Base-by-base conservation (phyloP, 768 basidiomycete species). In the Tricholoma flavovirens region DNA sequence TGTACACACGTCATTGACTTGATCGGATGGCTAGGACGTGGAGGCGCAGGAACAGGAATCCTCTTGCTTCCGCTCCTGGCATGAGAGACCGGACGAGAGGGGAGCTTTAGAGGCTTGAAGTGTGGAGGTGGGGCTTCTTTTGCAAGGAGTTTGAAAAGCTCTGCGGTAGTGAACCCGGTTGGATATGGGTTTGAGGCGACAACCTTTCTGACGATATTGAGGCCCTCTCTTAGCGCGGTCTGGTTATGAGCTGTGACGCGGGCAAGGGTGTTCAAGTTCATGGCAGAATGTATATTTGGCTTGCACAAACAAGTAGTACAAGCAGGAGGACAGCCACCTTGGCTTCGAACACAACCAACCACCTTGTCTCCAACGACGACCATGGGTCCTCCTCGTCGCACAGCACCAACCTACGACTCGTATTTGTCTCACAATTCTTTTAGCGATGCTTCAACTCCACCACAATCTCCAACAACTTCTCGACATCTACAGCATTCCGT, bases 1-100 rank as follows among this genome's bases (percentile, higher is more conserved):
- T 15, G 19, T 17, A 70, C 75, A 46, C 55, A 81, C 86, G 64
- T 71, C 54, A 83, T 70, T 12, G 86, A 87, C 17, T 80, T 76
- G 49, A 87, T 67, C 6, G 76, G 74, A 59, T 84, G 77, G 8
- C 75, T 71, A 0, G 75, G 66, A 51, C 73, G 64, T 4, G 78
- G 74, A 14, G 79, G 77, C 3, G 49, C 35, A 1, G 68, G 68
- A 7, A 21, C 38, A 0, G 60, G 48, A 2, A 32, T 19, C 43
- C 17, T 57, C 32, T 45, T 49, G 19, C 48, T 33, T 5, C 55
- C 61, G n/a, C 45, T 50, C 36, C n/a, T 53, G 8, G 3, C 36
- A 51, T 45, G 51, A 2, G 45, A 4, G 6, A 36, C 17, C n/a
- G 57, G 56, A 30, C 32, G 15, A 22, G 26, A 15, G 14, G 66